Conservation (phyloP, 164 flowering plant species). For the Annona cherimola region DNA sequence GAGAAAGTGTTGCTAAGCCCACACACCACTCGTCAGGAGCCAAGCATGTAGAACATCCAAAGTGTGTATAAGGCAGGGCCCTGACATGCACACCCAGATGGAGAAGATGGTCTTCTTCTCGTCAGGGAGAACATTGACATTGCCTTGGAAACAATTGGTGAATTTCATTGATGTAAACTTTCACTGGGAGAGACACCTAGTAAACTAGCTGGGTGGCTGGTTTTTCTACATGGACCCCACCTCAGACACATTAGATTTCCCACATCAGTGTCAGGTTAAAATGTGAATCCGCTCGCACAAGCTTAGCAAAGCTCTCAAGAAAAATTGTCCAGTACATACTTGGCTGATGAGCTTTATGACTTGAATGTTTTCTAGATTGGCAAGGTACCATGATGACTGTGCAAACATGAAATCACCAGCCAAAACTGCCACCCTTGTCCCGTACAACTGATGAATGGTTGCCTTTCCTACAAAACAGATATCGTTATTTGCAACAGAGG, state of each 20-base stretch:
- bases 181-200: neutral
- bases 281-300: neutral
- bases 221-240: neutral
- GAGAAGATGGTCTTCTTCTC: neutral
- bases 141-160: neutral
- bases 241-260: neutral
- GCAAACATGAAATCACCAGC: conserved; percentile 99
- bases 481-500: neutral
- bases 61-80: neutral
- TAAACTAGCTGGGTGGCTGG: neutral
- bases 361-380: conserved; percentile 93
- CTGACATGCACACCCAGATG: neutral
- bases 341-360: conserved; percentile 97
- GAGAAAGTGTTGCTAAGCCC: neutral
- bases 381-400: conserved; percentile 96
- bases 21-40: neutral
- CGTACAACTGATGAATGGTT: conserved; percentile 86
- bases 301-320: neutral
- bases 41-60: neutral
- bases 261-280: neutral
- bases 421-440: conserved; percentile 88
- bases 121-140: neutral
- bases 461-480: conserved; percentile 58
- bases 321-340: conserved; percentile 28
- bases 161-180: neutral